Conservation (phyloP, 352 stramenopile genomes). For the Phytophthora brassicae region DNA sequence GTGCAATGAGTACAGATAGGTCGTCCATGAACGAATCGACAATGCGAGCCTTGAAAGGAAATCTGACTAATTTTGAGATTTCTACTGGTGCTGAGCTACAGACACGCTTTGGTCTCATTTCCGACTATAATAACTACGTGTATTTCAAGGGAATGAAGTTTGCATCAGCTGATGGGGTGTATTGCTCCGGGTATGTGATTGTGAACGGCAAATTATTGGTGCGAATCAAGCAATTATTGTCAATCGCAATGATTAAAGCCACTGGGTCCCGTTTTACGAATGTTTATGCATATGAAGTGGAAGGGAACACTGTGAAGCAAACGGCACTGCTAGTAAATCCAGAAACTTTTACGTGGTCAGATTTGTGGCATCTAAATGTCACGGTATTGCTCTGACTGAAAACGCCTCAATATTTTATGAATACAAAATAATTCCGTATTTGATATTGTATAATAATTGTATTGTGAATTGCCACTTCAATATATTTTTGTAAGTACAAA, state of each 20-base stretch:
- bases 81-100: constrained; percentile 33
- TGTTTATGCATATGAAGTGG: constrained; percentile 45
- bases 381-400: constrained; percentile 44
- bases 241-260: constrained; percentile 36
- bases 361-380: constrained; percentile 26
- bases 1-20: constrained; percentile 7
- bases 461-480: too few species aligned
- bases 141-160: constrained; percentile 50
- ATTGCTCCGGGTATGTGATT: constrained; percentile 45
- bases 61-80: constrained; percentile 38
- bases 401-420: too few species aligned
- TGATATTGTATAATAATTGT: too few species aligned
- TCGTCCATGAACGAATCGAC: constrained; percentile 22
- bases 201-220: constrained; percentile 42
- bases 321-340: constrained; percentile 26
- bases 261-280: constrained; percentile 22
- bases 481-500: too few species aligned
- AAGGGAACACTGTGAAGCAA: constrained; percentile 37
- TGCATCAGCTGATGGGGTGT: constrained; percentile 40
- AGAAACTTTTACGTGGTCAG: constrained; percentile 21
- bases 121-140: constrained; percentile 40
- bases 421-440: too few species aligned
- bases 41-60: constrained; percentile 9
- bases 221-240: constrained; percentile 26
- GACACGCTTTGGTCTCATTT: constrained; percentile 39